These are phyloP conservation scores for Pyronema omphalodes DNA, from an alignment of 495 filamentous ascomycete species.

Conservation along the genomic window DNA sequence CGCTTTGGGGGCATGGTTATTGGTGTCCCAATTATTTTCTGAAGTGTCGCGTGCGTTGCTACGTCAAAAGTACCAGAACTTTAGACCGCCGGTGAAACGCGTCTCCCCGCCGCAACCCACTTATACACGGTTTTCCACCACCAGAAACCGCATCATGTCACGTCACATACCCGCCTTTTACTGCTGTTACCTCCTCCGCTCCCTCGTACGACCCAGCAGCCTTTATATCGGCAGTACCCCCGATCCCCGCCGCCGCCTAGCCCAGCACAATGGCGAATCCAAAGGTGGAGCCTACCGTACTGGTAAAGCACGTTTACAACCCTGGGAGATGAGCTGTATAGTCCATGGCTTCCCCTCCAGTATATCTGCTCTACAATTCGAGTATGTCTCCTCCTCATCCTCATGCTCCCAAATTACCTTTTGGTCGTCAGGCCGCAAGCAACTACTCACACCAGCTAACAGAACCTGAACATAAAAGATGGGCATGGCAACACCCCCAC, in stretches of 20 bases:
- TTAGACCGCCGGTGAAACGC: too few relatives aligned
- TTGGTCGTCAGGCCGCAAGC: not conserved
- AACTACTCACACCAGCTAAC: slow-evolving; percentile 1
- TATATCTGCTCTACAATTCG: slow-evolving; percentile 81
- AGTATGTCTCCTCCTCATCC: slow-evolving; percentile 49
- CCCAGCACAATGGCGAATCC: slow-evolving; percentile 70
- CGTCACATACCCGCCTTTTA: slow-evolving; percentile 52
- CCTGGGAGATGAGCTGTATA: slow-evolving; percentile 85
- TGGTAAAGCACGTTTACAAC: slow-evolving; percentile 41
- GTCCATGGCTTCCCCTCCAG: slow-evolving; percentile 78
- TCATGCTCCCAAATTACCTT: not conserved
- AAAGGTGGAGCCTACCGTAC: slow-evolving; percentile 69
- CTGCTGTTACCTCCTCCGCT: slow-evolving; percentile 75
- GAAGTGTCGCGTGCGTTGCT: too few relatives aligned
- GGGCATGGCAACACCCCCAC: slow-evolving; percentile 80
- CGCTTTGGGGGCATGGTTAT: too few relatives aligned
- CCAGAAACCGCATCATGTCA: too few relatives aligned
- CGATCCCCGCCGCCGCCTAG: slow-evolving; percentile 59
- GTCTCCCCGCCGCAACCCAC: too few relatives aligned
- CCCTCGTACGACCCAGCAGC: slow-evolving; percentile 41
- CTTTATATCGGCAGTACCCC: slow-evolving; percentile 87
- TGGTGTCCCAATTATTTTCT: too few relatives aligned
- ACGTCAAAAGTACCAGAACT: too few relatives aligned
- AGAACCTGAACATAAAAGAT: slow-evolving; percentile 33
- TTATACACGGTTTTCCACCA: too few relatives aligned